Evolutionary conservation across 2,329 filamentous ascomycete genomes (phyloP).

Genomic region (Sphaerulina populicola): DNA sequence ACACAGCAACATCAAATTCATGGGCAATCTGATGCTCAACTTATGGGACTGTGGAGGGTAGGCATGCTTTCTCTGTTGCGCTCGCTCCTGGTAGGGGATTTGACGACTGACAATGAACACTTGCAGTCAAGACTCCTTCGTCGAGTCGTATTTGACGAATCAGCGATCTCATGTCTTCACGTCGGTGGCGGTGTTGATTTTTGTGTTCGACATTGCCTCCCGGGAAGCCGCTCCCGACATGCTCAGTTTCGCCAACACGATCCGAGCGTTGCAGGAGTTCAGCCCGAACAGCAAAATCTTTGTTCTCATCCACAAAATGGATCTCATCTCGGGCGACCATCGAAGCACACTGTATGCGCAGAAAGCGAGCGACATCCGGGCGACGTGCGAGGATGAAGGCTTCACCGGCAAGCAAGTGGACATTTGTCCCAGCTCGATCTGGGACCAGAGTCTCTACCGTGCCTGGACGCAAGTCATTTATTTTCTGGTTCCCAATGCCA

Average conservation of each 20-base stretch:
- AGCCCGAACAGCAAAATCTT: slow-evolving; percentile 77
- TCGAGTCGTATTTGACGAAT: slow-evolving; percentile 94
- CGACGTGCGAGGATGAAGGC: slow-evolving; percentile 54
- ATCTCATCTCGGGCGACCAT: slow-evolving; percentile 73
- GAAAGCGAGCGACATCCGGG: slow-evolving; percentile 65
- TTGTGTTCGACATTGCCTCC: slow-evolving; percentile 97
- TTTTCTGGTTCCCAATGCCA: slow-evolving; percentile 88
- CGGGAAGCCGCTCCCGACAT: slow-evolving; percentile 90
- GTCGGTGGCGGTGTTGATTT: slow-evolving; percentile 93
- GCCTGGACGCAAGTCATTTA: slow-evolving; percentile 98
- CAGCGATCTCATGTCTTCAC: slow-evolving; percentile 95
- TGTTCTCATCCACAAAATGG: slow-evolving; percentile 97
- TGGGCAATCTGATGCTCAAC: slow-evolving; percentile 93
- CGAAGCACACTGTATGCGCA: slow-evolving; percentile 79
- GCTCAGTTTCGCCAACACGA: slow-evolving; percentile 83
- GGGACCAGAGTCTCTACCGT: slow-evolving; percentile 97
- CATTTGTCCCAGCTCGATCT: slow-evolving; percentile 92
- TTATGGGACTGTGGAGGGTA: slow-evolving; percentile 95
- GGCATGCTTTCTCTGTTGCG: slow-evolving; percentile 26
- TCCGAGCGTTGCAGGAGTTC: slow-evolving; percentile 79
- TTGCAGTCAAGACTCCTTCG: slow-evolving; percentile 88
- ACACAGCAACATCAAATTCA: slow-evolving; percentile 96
- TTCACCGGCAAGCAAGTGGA: slow-evolving; percentile 57
- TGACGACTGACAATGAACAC: background rate
- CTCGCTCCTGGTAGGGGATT: no score